Base-by-base conservation (phyloP, 2,329 filamentous ascomycete genomes). In the Claviceps spartinae region DNA sequence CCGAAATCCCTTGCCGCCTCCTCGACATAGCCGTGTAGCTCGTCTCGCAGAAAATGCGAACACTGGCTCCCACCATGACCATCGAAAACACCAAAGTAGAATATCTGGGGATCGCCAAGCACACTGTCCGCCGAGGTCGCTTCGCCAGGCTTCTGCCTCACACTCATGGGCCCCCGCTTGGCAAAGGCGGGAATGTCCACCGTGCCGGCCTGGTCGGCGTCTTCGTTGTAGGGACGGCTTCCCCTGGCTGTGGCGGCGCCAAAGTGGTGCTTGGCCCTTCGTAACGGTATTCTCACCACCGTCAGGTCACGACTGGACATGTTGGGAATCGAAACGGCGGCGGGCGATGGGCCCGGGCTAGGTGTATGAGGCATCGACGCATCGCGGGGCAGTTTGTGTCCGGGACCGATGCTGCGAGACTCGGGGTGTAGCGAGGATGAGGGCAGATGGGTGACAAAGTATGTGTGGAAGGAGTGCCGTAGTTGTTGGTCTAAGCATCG, bases 31-130 rank as follows among this genome's bases (percentile, higher is more conserved):
- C 80, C 79, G 65, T 96, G 93, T 54, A 98, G 71, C 62, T 86
- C 81, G 54, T 96, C 87, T 53, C 83, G 78, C 58, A 97, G 68
- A 60, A 95, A 97, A 18, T 85, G 82, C 54, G 88, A 89, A 67
- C 93, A 97, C 65, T 95, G 86, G 20, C 74, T 78, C 20, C 93
- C 93, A 9, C 93, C 93, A 69, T 98, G 93, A 2, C 93, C 93
- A 67, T 98, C 93, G 62, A 97, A 98, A 1, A 97, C 83, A 1
- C 81, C 90, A 74, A 96, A 98, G 67, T 97, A 98, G 68, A 98
- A 98, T 37, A 97, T 84, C 65, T 97, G 91, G 1, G 91, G 91
- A 63, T 97, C 91, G 2, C 91, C 91, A 56, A 81, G 86, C 1
- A 86, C 81, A 57, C 83, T 86, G 53, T 87, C 86, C 5, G 88